Evolutionary conservation across 2,329 filamentous ascomycete species (phyloP).

Genomic region (Aspergillus niger): DNA sequence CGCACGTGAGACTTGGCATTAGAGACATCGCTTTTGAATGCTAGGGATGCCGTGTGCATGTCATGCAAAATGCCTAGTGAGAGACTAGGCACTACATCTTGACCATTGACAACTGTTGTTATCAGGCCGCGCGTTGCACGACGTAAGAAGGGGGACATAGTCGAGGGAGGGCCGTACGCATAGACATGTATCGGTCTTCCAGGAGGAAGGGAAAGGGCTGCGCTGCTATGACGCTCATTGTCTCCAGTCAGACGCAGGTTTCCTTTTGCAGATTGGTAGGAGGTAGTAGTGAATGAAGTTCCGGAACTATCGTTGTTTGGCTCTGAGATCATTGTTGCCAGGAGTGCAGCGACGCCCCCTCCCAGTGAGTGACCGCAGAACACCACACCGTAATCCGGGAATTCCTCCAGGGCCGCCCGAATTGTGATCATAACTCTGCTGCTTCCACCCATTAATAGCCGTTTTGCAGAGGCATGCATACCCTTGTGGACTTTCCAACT

Average conservation of each 20-base stretch:
- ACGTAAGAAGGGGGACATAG: conserved; percentile 69
- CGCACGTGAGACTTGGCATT: conserved; percentile 68
- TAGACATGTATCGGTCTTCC: conserved; percentile 76
- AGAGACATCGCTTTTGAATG: conserved; percentile 71
- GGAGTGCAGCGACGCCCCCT: conserved; percentile 68
- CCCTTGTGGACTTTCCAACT: conserved; percentile 73
- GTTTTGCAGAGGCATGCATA: conserved; percentile 69
- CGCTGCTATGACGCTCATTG: conserved; percentile 22
- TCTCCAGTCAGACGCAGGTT: conserved; percentile 41
- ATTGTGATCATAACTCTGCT: conserved; percentile 68
- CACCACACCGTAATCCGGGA: conserved; percentile 69
- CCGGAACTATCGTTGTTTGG: conserved; percentile 53
- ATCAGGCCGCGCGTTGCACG: conserved; percentile 72
- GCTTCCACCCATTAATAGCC: conserved; percentile 68
- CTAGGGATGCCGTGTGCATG: conserved; percentile 69
- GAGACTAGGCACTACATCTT: conserved; percentile 72
- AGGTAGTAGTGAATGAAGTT: conserved; percentile 65
- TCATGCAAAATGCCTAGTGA: conserved; percentile 75
- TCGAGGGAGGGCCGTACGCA: conserved; percentile 73
- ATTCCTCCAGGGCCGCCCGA: conserved; percentile 65
- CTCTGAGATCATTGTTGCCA: conserved; percentile 71
- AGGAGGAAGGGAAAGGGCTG: conserved; percentile 58
- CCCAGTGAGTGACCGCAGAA: conserved; percentile 70
- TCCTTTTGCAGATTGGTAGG: conserved; percentile 36
- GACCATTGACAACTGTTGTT: conserved; percentile 71